Percentiles rank a stretch among this genome's conserved stretches.
These are phyloP conservation scores for Aureobasidium melanogenum DNA, from an alignment of 2,329 filamentous ascomycete species.

Conservation along the genomic window DNA sequence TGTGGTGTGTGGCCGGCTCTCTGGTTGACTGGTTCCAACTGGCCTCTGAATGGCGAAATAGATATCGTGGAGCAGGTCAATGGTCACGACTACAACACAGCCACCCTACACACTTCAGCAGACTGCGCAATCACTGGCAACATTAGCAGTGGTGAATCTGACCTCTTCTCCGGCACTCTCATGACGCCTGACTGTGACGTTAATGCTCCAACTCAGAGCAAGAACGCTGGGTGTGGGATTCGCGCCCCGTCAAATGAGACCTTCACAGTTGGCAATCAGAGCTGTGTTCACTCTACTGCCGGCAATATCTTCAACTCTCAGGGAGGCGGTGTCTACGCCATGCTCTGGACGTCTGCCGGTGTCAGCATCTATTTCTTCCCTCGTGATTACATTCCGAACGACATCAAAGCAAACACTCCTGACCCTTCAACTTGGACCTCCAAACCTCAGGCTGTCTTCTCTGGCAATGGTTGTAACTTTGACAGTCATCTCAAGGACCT, in stretches of 20 bases:
- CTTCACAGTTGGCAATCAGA: slow-evolving; percentile 20
- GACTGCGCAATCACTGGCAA: slow-evolving; percentile 33
- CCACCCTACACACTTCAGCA: slow-evolving; percentile 40
- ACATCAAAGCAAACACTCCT: slow-evolving; percentile 51
- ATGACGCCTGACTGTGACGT: slow-evolving; percentile 42
- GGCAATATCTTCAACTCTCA: slow-evolving; percentile 46
- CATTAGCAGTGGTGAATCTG: slow-evolving; percentile 14
- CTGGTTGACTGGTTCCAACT: slow-evolving; percentile 29
- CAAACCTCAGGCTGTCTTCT: slow-evolving; percentile 58
- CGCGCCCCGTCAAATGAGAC: slow-evolving; percentile 18
- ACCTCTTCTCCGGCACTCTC: slow-evolving; percentile 41
- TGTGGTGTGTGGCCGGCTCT: slow-evolving; percentile 46
- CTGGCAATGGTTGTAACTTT: slow-evolving; percentile 59
- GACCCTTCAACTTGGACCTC: slow-evolving; percentile 59
- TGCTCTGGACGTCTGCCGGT: slow-evolving; percentile 56
- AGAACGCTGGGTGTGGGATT: slow-evolving; percentile 36
- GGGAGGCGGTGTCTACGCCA: slow-evolving; percentile 38
- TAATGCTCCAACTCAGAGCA: slow-evolving; percentile 29
- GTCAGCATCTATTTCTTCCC: slow-evolving; percentile 82
- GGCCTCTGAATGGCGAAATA: slow-evolving; percentile 37
- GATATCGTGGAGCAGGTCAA: slow-evolving; percentile 43
- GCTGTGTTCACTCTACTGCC: slow-evolving; percentile 21
- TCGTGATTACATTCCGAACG: slow-evolving; percentile 53
- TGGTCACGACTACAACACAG: slow-evolving; percentile 24
- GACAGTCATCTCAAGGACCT: slow-evolving; percentile 60